phyloP scores from a whole-genome alignment of 2,329 filamentous ascomycete species.

The Colletotrichum truncatum region DNA sequence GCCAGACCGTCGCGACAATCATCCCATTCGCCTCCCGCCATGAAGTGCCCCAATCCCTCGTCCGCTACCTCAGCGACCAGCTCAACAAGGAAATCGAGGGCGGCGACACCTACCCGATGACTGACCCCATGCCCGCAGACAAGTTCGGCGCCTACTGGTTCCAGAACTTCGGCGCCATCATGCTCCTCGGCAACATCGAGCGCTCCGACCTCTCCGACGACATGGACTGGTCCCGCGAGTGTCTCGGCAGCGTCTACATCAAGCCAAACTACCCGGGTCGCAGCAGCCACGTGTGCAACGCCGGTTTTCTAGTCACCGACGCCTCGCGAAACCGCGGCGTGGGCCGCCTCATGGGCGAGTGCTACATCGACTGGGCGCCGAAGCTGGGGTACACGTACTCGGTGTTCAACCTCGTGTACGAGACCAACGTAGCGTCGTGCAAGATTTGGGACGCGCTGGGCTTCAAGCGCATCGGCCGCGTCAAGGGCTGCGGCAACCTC shows the following conservation, averaged over 20 bases:
- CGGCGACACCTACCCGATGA: conserved; percentile 92
- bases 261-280: conserved; percentile 93
- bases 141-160: conserved; percentile 89
- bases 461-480: conserved; percentile 90
- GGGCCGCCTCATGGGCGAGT: conserved; percentile 79
- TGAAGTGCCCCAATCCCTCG: conserved; percentile 78
- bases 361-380: conserved; percentile 81
- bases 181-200: conserved; percentile 82
- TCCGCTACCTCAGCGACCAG: conserved; percentile 83
- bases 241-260: conserved; percentile 91
- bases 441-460: conserved; percentile 92
- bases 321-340: conserved; percentile 78
- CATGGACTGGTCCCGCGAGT: conserved; percentile 82
- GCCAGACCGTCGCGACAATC: conserved; percentile 84
- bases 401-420: conserved; percentile 94
- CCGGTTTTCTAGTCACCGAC: conserved; percentile 79
- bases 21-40: conserved; percentile 82
- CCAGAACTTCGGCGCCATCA: conserved; percentile 87
- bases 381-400: conserved; percentile 89
- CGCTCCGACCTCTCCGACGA: conserved; percentile 66
- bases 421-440: conserved; percentile 90
- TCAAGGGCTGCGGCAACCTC: conserved; percentile 76
- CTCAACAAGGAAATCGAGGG: conserved; percentile 91
- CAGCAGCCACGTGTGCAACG: conserved; percentile 92
- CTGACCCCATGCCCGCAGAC: conserved; percentile 76